Percentiles rank a stretch among this genome's conserved stretches.
Conservation (phyloP, 1,284 basidiomycete species). For the Mrakiaceae sp. region DNA sequence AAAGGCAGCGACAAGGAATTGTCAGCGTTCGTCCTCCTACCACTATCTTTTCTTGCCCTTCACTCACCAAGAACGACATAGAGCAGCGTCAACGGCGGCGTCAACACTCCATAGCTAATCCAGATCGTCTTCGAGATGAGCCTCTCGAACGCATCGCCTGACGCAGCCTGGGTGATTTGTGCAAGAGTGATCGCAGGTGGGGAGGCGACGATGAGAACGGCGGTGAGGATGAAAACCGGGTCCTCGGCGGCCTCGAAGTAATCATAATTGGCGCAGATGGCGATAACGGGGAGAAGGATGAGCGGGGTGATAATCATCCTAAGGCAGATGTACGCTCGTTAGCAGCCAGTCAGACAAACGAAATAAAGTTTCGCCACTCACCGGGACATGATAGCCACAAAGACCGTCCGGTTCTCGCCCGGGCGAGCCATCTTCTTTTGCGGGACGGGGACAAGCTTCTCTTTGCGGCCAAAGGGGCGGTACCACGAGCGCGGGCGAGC, state of each 20-base stretch:
- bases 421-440: constrained; percentile 27
- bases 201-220: constrained; percentile 59
- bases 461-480: neutral
- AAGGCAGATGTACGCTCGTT: neutral
- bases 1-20: no score
- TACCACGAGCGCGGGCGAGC: neutral
- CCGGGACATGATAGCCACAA: constrained; percentile 55
- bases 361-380: constrained; percentile 18
- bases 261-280: constrained; percentile 49
- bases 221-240: constrained; percentile 51
- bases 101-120: constrained; percentile 46
- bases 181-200: constrained; percentile 52
- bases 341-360: neutral
- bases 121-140: constrained; percentile 52
- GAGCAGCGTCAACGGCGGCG: constrained; percentile 44
- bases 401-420: constrained; percentile 70
- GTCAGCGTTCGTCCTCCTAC: no score
- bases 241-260: constrained; percentile 42
- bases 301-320: constrained; percentile 80
- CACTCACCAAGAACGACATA: neutral
- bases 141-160: constrained; percentile 79
- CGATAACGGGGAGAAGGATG: constrained; percentile 60
- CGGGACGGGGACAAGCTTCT: neutral
- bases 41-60: no score
- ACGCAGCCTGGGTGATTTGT: constrained; percentile 76